Evolutionary conservation across 495 filamentous ascomycete species (phyloP).

Genomic region (Tuber indicum): DNA sequence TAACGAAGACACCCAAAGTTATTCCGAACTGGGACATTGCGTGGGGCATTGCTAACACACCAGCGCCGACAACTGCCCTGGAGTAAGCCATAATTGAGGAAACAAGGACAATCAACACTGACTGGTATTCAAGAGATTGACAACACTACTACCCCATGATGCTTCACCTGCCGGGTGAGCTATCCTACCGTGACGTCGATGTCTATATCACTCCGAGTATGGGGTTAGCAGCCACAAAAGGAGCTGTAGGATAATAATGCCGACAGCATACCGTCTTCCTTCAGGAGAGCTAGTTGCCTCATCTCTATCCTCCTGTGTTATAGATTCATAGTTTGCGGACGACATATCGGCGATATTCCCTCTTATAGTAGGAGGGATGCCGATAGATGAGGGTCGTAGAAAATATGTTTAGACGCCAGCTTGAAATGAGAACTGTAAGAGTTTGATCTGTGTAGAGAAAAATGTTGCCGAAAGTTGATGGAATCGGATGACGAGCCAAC

Average conservation of each 20-base stretch:
- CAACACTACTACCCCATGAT: constrained; percentile 81
- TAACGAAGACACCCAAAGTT: constrained; percentile 69
- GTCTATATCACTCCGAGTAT: constrained; percentile 6
- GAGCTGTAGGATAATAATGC: background rate
- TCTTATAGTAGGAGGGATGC: background rate
- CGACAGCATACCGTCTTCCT: constrained; percentile 21
- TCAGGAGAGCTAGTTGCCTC: constrained; percentile 9
- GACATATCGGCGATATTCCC: constrained; percentile 18
- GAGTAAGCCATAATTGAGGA: constrained; percentile 11
- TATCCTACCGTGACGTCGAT: constrained; percentile 31
- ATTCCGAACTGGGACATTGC: constrained; percentile 91
- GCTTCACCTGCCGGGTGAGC: constrained; percentile 56
- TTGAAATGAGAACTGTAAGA: background rate
- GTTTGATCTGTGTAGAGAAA: background rate
- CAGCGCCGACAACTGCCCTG: constrained; percentile 77
- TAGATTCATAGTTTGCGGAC: constrained; percentile 32
- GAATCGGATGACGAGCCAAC: background rate
- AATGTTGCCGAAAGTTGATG: background rate
- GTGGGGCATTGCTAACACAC: constrained; percentile 87
- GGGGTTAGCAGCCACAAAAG: constrained; percentile 5
- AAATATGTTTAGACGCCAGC: background rate
- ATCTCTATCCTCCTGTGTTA: constrained; percentile 30
- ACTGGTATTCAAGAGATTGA: constrained; percentile 96
- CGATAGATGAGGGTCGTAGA: background rate
- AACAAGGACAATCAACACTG: constrained; percentile 38